Conservation (phyloP, 78 protist species). For the Dictyostelium firmibasis region DNA sequence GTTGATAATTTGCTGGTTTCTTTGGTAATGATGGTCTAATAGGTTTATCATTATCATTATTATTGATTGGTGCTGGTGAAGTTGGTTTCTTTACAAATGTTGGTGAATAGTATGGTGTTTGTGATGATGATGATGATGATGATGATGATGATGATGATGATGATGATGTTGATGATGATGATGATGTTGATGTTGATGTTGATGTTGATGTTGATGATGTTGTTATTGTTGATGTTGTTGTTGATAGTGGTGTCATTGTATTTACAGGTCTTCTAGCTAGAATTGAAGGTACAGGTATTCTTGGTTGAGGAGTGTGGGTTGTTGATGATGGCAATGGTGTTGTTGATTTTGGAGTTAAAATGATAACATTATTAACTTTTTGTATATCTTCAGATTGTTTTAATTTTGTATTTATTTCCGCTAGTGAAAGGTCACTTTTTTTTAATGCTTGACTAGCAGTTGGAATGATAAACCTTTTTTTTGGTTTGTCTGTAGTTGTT, state of each 20-base stretch:
- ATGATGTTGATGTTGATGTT: not conserved
- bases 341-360: not conserved
- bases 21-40: not conserved
- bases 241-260: too few relatives aligned
- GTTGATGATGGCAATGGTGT: not conserved
- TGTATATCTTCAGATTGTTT: not conserved
- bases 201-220: not conserved
- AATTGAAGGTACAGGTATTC: not conserved
- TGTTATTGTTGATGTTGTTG: too few relatives aligned
- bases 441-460: not conserved
- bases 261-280: not conserved
- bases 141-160: not conserved
- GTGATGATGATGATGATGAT: not conserved
- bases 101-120: not conserved
- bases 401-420: not conserved
- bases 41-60: too few relatives aligned
- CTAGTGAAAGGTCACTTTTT: not conserved
- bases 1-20: not conserved
- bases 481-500: not conserved
- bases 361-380: not conserved
- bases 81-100: slow-evolving; percentile 1
- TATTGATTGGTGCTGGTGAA: not conserved
- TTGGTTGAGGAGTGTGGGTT: too few relatives aligned
- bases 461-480: slow-evolving; percentile 6
- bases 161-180: too few relatives aligned